Conservation (phyloP, 345 rosid genomes). For the Turritis glabra region DNA sequence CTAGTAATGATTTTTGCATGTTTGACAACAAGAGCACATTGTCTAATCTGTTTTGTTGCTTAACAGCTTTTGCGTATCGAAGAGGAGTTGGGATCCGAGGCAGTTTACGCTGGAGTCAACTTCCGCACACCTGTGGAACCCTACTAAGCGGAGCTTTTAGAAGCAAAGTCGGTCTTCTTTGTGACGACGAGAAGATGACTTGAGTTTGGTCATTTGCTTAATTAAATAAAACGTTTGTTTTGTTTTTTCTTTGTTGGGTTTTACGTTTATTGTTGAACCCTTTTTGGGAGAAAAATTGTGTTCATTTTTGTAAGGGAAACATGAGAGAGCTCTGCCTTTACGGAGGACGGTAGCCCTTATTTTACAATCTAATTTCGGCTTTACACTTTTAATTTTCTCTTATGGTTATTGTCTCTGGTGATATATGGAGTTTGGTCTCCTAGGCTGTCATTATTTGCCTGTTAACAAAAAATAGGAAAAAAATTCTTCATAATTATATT, state of each 20-base stretch:
- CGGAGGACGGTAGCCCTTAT: not conserved
- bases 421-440: not conserved
- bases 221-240: conserved; percentile 23
- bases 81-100: conserved; percentile 87
- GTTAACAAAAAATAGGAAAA: not conserved
- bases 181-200: conserved; percentile 7
- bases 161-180: conserved; percentile 2
- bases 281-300: conserved; percentile 2
- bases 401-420: not conserved
- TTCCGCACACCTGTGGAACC: conserved; percentile 92
- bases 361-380: conserved; percentile 28
- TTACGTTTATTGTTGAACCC: not conserved
- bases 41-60: not conserved
- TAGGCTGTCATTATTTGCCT: not conserved
- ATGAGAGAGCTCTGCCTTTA: conserved; percentile 9
- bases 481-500: not conserved
- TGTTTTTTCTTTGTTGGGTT: not conserved
- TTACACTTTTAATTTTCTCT: not conserved
- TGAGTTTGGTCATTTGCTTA: conserved; percentile 19
- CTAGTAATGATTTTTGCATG: not conserved
- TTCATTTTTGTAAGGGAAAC: conserved; percentile 30
- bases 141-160: conserved; percentile 46
- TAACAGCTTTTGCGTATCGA: conserved; percentile 82
- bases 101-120: conserved; percentile 78
- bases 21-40: not conserved